Conservation (phyloP, 164 flowering plant species). For the Nymphaea colorata region DNA sequence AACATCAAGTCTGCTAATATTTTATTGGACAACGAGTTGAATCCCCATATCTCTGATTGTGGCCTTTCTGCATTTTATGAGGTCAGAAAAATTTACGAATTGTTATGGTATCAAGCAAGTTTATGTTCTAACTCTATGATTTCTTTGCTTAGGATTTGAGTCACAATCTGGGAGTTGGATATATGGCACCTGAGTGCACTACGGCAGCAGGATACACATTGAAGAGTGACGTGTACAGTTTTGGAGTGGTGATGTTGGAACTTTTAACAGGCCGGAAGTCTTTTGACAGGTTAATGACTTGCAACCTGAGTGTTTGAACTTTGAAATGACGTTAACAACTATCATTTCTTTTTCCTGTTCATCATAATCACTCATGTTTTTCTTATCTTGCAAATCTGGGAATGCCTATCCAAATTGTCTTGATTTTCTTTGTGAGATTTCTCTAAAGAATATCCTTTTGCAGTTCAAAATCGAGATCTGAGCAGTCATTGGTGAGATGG, state of each 20-base stretch:
- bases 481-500: constrained; percentile 70
- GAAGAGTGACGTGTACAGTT: constrained; percentile 84
- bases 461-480: constrained; percentile 46
- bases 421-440: not conserved
- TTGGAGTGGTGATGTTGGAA: constrained; percentile 90
- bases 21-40: constrained; percentile 67
- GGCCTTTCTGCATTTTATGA: constrained; percentile 49
- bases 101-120: constrained; percentile 13
- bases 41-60: constrained; percentile 64
- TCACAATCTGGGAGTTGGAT: constrained; percentile 47
- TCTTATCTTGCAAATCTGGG: too few species aligned
- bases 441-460: not conserved
- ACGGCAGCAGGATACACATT: constrained; percentile 41
- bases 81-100: not conserved
- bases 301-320: not conserved
- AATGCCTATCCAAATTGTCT: not conserved
- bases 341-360: too few species aligned
- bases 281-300: constrained; percentile 39
- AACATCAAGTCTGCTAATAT: constrained; percentile 76
- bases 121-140: constrained; percentile 49
- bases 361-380: too few species aligned
- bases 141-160: constrained; percentile 29
- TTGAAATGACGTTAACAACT: too few species aligned
- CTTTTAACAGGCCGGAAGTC: constrained; percentile 79
- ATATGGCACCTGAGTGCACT: constrained; percentile 76